Base-by-base conservation (phyloP, 163 green algal genomes). In the Chloroidium sp. region DNA sequence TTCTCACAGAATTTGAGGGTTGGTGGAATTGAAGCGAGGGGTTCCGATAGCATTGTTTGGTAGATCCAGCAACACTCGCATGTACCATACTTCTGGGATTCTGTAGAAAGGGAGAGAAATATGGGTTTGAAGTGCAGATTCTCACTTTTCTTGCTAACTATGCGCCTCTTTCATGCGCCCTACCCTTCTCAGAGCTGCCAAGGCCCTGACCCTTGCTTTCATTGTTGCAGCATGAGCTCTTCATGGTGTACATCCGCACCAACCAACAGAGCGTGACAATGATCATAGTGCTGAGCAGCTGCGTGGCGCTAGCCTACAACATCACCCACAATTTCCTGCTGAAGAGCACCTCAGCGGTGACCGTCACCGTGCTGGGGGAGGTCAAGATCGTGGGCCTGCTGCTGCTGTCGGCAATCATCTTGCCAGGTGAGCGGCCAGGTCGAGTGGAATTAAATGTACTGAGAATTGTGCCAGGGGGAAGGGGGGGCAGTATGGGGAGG, bases 361-460 rank as follows among this genome's bases (percentile, higher is more conserved):
- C 89, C 14, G 92, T 89, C 10, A 92, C 91, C 6, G 91, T 95
- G 14, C 84, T 95, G 6, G 91, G 91, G 1, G 90, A 93, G 83
- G 87, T 58, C 67, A 81, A 81, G 67, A 81, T 81, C 58, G 69
- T 81, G 64, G 78, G 67, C 67, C 78, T 81, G 36, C 57, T 81
- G 78, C 58, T 81, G 36, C 67, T 81, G 57, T 81, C 78, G 13
- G 69, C 69, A 14, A 57, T 57, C 3, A 14, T 76, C 12, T 14
- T 59, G 69, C 69, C 69, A 59, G 69, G 69, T 14, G 58, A 10
- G 13, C 64, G 64, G 36, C 36, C 36, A 36, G 36, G 36, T 36
- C 36, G 36, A 36, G 36, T 36, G 36, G 36, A 36, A 36, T 36
- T 36, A 36, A 36, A 36, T 36, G 36, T 36, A 36, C 36, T 36